These are phyloP conservation scores for Oehlia diaphana DNA, from an alignment of 192 early-diverging fungal species.

Conservation along the genomic window DNA sequence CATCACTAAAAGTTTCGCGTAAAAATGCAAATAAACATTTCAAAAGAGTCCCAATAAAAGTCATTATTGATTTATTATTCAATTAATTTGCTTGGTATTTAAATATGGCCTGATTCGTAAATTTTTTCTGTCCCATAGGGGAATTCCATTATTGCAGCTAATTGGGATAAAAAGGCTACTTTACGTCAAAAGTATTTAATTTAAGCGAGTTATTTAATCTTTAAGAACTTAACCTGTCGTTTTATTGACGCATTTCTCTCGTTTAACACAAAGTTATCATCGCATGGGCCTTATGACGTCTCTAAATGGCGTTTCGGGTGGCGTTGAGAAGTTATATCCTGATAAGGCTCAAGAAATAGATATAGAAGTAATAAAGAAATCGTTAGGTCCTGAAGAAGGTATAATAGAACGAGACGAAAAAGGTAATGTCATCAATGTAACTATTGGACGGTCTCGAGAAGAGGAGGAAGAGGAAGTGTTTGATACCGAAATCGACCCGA, in stretches of 20 bases:
- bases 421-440: slow-evolving; percentile 70
- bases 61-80: slow-evolving; percentile 25
- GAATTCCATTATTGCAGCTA: slow-evolving; percentile 60
- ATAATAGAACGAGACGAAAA: slow-evolving; percentile 80
- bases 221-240: background rate
- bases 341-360: slow-evolving; percentile 50
- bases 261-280: slow-evolving; percentile 49
- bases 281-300: slow-evolving; percentile 67
- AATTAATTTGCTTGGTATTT: background rate
- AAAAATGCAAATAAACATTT: slow-evolving; percentile 62
- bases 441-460: slow-evolving; percentile 58
- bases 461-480: slow-evolving; percentile 48
- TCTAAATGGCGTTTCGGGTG: slow-evolving; percentile 67
- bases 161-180: slow-evolving; percentile 70
- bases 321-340: slow-evolving; percentile 41
- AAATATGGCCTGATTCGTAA: background rate
- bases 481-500: slow-evolving; percentile 44
- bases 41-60: slow-evolving; percentile 56
- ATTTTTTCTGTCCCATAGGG: slow-evolving; percentile 32
- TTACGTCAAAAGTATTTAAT: slow-evolving; percentile 63
- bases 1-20: slow-evolving; percentile 61
- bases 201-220: background rate
- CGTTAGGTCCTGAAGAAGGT: slow-evolving; percentile 65
- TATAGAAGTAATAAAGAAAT: slow-evolving; percentile 54
- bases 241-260: background rate